Base-by-base conservation (phyloP, 2,329 filamentous ascomycete species). In the Cryoendolithus antarcticus region DNA sequence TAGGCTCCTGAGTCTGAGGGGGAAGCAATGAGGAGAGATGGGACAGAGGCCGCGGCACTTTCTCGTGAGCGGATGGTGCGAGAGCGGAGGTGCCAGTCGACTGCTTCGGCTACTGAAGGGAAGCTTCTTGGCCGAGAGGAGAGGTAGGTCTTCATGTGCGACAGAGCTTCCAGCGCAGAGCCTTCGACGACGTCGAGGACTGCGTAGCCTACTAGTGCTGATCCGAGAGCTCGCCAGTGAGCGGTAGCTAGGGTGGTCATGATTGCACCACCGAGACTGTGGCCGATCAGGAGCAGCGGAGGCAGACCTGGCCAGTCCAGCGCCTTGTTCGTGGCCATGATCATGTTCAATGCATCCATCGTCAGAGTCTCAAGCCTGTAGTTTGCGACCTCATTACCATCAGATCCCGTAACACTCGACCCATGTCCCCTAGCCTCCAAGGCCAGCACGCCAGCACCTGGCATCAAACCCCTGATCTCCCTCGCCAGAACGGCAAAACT, bases 181-280 rank as follows among this genome's bases (percentile, higher is more conserved):
- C 91, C 74, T 62, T 98, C 91, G 21, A 98, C 91, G 4, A 98
- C 86, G 61, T 98, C 91, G 10, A 98, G 69, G 6, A 96, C 88
- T 3, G 79, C 84, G 61, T 89, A 94, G 12, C 85, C 91, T 10
- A 96, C 67, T 1, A 96, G 59, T 19, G 77, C 72, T 30, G 64
- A 59, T 1, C 81, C 83, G 29, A 94, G 64, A 8, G 46, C 32
- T 29, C 45, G 45, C 36, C 42, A 50, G 30, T 69, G 64, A 1
- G 75, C 75, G 11, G 70, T 70, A 9, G 88, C 86, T 40, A 93
- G 69, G 53, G 94, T 77, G 0, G 86, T 93, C 6, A 94, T 77
- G 0, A 96, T 84, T 6, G 89, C 89, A 9, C 91, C 91, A 38
- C 91, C 91, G 2, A 96, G 74, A 30, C 85, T 93, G 63, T 98